Evolutionary conservation across 345 rosid species (phyloP), one percentile per base, ranked within the genome.

Genomic region (Populus davidiana): DNA sequence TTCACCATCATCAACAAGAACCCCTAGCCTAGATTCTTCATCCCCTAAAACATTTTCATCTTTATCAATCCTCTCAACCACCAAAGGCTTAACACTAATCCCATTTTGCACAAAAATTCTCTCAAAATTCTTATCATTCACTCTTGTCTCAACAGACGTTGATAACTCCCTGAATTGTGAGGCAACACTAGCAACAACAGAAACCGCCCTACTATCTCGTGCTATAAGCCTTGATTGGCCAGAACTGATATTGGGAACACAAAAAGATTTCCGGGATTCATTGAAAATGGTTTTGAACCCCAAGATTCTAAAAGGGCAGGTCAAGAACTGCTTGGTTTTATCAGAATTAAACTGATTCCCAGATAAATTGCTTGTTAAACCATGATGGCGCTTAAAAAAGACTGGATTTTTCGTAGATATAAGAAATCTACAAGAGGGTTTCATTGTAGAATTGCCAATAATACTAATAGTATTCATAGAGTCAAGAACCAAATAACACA

Each of bases 71-170:
- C 87, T 85, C 82, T 91, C 97, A 66, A 89, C 85, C 27, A 85
- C 88, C 77, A 87, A 52, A 33, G 94, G 91, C 86, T 90, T 91
- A 80, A 80, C 90, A 74, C 74, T 81, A 16, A 84, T 70, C 52
- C 92, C 91, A 70, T 83, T 86, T 56, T 89, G 88, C 72, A 92
- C 89, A 61, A 83, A 85, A 83, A 89, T 87, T 75, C 87, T 89
- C 89, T 91, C 97, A 36, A 93, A 88, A 54, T 78, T 86, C 41
- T 82, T 83, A 29, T 87, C 93, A 70, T 85, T 86, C 61, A 87
- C 82, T 64, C 85, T 84, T n/a, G 92, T 89, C 79, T 92, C 99
- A 63, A 89, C 86, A 6, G 92, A 86, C 6, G 94, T 92, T 25
- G 97, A 91, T 31, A 79, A 84, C 12, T 77, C 72, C 82, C 83